Evolutionary conservation across 345 rosid genomes (phyloP), one percentile per base, ranked within the genome.

Genomic region (Theobroma cacao): DNA sequence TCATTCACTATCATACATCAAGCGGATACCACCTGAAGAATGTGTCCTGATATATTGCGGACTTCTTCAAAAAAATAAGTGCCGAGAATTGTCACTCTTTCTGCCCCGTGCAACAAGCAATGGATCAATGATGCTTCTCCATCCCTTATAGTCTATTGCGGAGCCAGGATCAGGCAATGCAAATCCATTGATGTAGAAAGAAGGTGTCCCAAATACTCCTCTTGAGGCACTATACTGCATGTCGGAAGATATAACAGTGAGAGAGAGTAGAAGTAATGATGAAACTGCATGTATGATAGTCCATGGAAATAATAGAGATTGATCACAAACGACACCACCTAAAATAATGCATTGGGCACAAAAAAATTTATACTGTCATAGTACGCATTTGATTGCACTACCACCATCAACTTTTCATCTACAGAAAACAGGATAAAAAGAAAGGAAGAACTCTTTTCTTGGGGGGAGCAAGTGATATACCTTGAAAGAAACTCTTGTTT

Each of bases 401-500:
- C 40, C 14, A 34, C 22, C 20, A 62, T 14, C 15, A 61, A 34
- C 24, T 9, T 55, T 55, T 22, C 30, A 55, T 2, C 4, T 55
- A 22, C 11, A 22, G 2, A 3, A 56, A 56, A 50, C 4, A 52
- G 24, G 5, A 52, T 18, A 56, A 56, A 56, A 10, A 11, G 7
- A 10, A 55, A 0, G 28, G 13, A 38, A 38, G 43, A 34, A 22
- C 14, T 58, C 3, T 22, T 8, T 18, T n/a, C 8, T 22, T 9
- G 10, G 43, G 26, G 5, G 33, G 38, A 15, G 11, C 2, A 15
- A 28, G 24, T 9, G 34, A 47, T 62, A 12, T 80, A 93, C 98
- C 97, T 89, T 91, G 87, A 93, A 95, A 31, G 98, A 91, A 66
- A 93, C 85, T 78, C 94, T 87, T 20, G 98, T 89, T 81, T 85